Conservation (phyloP, 176 grass and related monocot species). For the Elaeis guineensis region DNA sequence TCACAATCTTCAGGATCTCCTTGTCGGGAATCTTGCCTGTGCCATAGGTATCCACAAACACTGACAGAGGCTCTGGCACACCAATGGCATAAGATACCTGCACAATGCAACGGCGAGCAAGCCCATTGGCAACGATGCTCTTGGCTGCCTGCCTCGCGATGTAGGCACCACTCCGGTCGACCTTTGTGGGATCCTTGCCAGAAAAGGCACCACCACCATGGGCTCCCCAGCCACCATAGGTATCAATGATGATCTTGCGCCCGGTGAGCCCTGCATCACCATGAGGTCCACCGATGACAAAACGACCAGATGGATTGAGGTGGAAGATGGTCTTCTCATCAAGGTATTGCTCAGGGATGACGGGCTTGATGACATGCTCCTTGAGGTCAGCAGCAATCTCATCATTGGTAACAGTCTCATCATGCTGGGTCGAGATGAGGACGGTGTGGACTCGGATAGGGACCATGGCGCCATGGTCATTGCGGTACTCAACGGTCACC, state of each 20-base stretch:
- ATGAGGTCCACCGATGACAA: constrained; percentile 48
- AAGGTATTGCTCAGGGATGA: no score
- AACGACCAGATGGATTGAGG: constrained; percentile 47
- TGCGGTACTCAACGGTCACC: constrained; percentile 49
- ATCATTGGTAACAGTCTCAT: constrained; percentile 49
- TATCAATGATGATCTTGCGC: constrained; percentile 53
- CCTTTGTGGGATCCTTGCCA: constrained; percentile 52
- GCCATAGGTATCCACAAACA: no score
- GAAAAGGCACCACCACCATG: constrained; percentile 49
- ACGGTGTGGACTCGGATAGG: constrained; percentile 40
- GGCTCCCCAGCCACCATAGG: constrained; percentile 47
- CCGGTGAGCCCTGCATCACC: constrained; percentile 54
- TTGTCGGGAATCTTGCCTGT: no score
- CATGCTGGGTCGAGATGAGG: constrained; percentile 55
- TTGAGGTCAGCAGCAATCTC: constrained; percentile 51
- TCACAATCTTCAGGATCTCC: no score
- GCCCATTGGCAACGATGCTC: no score
- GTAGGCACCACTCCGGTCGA: constrained; percentile 44
- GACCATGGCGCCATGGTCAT: constrained; percentile 37
- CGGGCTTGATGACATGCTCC: no score
- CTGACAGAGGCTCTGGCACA: no score
- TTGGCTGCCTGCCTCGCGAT: constrained; percentile 30
- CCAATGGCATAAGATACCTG: no score
- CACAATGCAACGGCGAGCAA: no score
- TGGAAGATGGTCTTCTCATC: no score